Conservation (phyloP, 1,284 basidiomycete genomes). For the Golubevia pallescens region DNA sequence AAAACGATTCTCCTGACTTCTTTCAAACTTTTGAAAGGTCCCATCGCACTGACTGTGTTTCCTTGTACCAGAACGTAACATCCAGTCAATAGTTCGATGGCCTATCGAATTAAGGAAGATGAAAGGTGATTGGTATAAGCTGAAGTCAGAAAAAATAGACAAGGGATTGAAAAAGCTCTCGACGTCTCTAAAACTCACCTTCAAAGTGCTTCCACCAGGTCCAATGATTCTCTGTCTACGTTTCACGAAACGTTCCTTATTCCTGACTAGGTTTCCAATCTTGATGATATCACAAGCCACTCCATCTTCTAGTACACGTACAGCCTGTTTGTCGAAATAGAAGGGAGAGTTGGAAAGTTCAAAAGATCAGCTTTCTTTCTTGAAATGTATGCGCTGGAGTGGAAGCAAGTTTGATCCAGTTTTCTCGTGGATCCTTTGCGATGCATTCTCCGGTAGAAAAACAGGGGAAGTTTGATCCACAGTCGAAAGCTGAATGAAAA, state of each 20-base stretch:
- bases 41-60: slow-evolving; percentile 97
- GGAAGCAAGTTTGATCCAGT: too few species aligned
- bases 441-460: too few species aligned
- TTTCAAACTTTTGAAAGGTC: slow-evolving; percentile 90
- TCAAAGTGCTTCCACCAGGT: slow-evolving; percentile 92
- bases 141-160: not conserved
- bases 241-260: slow-evolving; percentile 97
- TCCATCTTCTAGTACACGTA: slow-evolving; percentile 87
- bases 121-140: not conserved
- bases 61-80: slow-evolving; percentile 99
- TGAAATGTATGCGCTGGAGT: too few species aligned
- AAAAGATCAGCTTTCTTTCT: not conserved
- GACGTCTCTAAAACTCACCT: slow-evolving; percentile 74
- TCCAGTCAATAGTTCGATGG: slow-evolving; percentile 93
- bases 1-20: slow-evolving; percentile 92
- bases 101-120: slow-evolving; percentile 68
- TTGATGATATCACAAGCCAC: slow-evolving; percentile 97
- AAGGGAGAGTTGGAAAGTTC: not conserved
- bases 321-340: slow-evolving; percentile 70
- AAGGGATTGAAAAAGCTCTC: too few species aligned
- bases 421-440: too few species aligned
- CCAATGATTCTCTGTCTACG: slow-evolving; percentile 94
- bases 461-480: too few species aligned
- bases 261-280: slow-evolving; percentile 89
- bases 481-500: too few species aligned